These are phyloP conservation scores for Forsythia viridissima DNA, from an alignment of 257 asterid genomes.

Conservation along the genomic window DNA sequence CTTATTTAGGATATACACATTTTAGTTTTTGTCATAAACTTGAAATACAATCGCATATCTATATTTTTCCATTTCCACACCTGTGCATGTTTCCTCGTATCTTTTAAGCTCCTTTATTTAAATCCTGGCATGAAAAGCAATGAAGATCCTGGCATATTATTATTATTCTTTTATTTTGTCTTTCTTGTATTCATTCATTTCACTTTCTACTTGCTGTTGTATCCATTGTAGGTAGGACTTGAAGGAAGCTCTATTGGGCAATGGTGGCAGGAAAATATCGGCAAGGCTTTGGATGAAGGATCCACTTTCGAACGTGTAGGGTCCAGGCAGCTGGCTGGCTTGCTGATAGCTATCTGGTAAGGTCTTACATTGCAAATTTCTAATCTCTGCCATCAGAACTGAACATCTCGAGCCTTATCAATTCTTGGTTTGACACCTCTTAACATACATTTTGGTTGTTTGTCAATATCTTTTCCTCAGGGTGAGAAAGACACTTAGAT, in stretches of 20 bases:
- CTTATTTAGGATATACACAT: background rate
- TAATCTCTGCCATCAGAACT: background rate
- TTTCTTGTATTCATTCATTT: constrained; percentile 2
- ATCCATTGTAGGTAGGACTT: constrained; percentile 85
- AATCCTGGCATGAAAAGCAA: too few relatives aligned
- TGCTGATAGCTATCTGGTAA: constrained; percentile 91
- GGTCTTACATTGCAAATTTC: background rate
- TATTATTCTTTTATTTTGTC: background rate
- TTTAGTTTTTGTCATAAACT: background rate
- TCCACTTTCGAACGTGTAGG: constrained; percentile 84
- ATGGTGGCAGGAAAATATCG: constrained; percentile 96
- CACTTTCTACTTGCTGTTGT: constrained; percentile 14
- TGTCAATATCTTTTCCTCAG: constrained; percentile 33
- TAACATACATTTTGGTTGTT: constrained; percentile 4
- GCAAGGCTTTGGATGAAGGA: constrained; percentile 84
- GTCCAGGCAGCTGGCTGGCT: constrained; percentile 89
- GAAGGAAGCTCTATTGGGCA: constrained; percentile 96
- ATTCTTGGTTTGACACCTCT: background rate
- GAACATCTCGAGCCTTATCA: constrained; percentile 1
- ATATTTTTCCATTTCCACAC: background rate
- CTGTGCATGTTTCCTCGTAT: background rate
- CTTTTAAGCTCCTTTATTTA: background rate
- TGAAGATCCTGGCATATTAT: too few relatives aligned
- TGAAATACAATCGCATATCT: background rate
- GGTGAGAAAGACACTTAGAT: constrained; percentile 78